A percentile compares a stretch with the other conserved stretches of the same genome.
phyloP scores from a whole-genome alignment of 2,329 filamentous ascomycete species.

The Diaporthe citri region DNA sequence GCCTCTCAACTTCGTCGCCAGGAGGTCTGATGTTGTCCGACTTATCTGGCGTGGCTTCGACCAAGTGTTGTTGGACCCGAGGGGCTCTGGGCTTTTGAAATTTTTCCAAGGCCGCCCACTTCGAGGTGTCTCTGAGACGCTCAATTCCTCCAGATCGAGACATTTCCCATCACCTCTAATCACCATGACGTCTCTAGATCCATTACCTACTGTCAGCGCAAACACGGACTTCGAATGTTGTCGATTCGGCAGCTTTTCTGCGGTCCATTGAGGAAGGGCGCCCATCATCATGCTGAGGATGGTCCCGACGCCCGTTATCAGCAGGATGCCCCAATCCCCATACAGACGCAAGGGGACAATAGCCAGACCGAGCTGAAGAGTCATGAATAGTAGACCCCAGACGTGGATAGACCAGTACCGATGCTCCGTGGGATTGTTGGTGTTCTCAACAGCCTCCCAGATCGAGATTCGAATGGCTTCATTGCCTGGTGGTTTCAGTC shows the following conservation, averaged over 20 bases:
- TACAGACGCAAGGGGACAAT: slow-evolving; percentile 49
- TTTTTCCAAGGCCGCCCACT: slow-evolving; percentile 34
- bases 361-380: slow-evolving; percentile 52
- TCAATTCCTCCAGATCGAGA: slow-evolving; percentile 58
- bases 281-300: slow-evolving; percentile 52
- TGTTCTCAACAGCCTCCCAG: slow-evolving; percentile 42
- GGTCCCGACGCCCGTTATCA: slow-evolving; percentile 55
- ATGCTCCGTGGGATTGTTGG: slow-evolving; percentile 44
- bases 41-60: neutral
- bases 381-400: slow-evolving; percentile 44
- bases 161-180: slow-evolving; percentile 50
- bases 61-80: neutral
- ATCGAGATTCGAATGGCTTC: slow-evolving; percentile 43
- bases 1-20: neutral
- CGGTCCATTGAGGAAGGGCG: slow-evolving; percentile 55
- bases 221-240: slow-evolving; percentile 47
- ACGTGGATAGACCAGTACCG: slow-evolving; percentile 37
- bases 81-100: slow-evolving; percentile 2
- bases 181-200: slow-evolving; percentile 54
- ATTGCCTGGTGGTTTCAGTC: neutral
- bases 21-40: neutral
- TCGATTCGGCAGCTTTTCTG: slow-evolving; percentile 58
- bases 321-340: slow-evolving; percentile 55
- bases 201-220: slow-evolving; percentile 57
- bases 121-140: slow-evolving; percentile 39